Percentiles rank a stretch among this genome's conserved stretches.
phyloP scores from a whole-genome alignment of 169 alveolate species.

The Perkinsus olseni region DNA sequence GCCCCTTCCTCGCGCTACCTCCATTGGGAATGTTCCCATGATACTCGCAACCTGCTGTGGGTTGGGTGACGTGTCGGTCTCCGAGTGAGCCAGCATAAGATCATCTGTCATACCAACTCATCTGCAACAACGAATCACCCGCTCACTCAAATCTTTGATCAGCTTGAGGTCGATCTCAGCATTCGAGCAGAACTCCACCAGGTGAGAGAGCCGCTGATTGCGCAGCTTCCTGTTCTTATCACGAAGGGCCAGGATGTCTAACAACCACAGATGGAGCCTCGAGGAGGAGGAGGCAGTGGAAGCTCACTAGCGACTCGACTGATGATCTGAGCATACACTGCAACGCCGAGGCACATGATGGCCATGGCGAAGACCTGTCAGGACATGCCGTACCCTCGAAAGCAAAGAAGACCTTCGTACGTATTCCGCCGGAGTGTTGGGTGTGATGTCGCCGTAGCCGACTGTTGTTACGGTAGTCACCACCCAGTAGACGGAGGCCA shows the following conservation, averaged over 20 bases:
- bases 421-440: background rate
- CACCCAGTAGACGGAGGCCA: conserved; percentile 6
- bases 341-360: background rate
- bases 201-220: background rate
- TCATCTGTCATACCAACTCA: background rate
- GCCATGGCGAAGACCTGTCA: background rate
- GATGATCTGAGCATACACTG: background rate
- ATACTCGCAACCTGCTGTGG: background rate
- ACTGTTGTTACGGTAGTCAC: background rate
- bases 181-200: background rate
- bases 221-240: background rate
- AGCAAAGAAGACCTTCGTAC: background rate
- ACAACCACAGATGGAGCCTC: background rate
- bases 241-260: background rate
- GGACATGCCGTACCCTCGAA: no score
- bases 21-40: background rate
- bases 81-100: background rate
- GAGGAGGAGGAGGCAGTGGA: background rate
- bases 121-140: background rate
- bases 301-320: background rate
- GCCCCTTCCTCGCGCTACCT: no score
- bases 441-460: conserved; percentile 6
- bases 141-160: background rate
- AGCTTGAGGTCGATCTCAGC: background rate
- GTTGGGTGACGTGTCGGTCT: background rate